Percentiles rank a stretch among this genome's conserved stretches.
phyloP scores from a whole-genome alignment of 2,329 filamentous ascomycete genomes.

The Alternaria brassicicola region DNA sequence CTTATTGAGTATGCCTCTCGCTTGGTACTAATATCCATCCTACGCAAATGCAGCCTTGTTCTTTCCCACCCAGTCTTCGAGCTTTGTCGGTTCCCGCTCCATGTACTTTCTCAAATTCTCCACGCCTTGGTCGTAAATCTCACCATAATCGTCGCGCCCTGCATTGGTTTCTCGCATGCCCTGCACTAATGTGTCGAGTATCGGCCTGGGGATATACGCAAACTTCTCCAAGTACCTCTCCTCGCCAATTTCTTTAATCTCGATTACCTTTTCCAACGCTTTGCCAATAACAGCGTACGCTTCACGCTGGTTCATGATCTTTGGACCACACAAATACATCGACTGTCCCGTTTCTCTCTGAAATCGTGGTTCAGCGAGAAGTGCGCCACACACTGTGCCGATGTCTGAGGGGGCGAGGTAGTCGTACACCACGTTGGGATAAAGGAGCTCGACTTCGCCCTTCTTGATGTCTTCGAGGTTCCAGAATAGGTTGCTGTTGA shows the following conservation, averaged over 20 bases:
- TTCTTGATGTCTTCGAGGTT: constrained; percentile 34
- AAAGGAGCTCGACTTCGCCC: constrained; percentile 43
- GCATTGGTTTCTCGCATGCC: constrained; percentile 64
- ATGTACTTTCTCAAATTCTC: constrained; percentile 14
- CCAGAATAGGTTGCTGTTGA: constrained; percentile 52
- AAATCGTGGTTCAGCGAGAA: constrained; percentile 45
- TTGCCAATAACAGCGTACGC: constrained; percentile 2
- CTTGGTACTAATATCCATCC: neutral
- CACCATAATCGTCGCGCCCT: constrained; percentile 39
- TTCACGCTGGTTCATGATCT: constrained; percentile 34
- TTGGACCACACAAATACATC: constrained; percentile 45
- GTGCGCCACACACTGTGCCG: constrained; percentile 50
- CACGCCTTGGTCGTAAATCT: constrained; percentile 30
- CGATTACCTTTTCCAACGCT: constrained; percentile 4
- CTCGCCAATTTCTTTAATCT: constrained; percentile 7
- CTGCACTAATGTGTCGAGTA: constrained; percentile 4
- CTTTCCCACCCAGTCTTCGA: constrained; percentile 11
- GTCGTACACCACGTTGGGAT: constrained; percentile 46
- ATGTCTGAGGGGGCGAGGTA: constrained; percentile 54
- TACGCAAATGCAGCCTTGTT: constrained; percentile 5
- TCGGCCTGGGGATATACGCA: neutral
- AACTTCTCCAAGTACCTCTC: constrained; percentile 2
- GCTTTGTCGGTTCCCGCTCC: constrained; percentile 9
- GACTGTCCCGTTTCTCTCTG: constrained; percentile 39
- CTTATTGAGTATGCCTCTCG: neutral